Evolutionary conservation across 2,329 filamentous ascomycete genomes (phyloP), one percentile per base, ranked within the genome.

Genomic region (Fusarium scirpi): DNA sequence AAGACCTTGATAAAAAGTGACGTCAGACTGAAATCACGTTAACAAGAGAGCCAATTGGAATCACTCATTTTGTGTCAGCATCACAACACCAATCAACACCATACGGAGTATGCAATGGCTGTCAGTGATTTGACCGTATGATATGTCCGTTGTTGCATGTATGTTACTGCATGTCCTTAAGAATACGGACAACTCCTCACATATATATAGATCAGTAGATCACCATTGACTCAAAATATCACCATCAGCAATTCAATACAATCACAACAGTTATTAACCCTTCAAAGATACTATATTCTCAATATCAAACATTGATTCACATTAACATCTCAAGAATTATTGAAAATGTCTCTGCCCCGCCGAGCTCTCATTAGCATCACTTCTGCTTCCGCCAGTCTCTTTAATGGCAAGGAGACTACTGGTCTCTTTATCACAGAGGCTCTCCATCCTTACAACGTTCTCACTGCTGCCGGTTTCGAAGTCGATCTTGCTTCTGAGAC

Each of bases 301-400:
- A 61, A 16, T 18, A n/a, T n/a, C 12, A 12, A 6, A 13, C 1
- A 30, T 24, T 9, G 22, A 3, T n/a, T 8, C 12, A 12, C 10
- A 3, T 18, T 24, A 24, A 24, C 34, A 4, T 9, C 18, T 16
- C 1, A 16, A 10, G 3, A 22, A 5, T 16, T 11, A 27, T 6
- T 1, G 18, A 65, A 40, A 2, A 69, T 68, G 65, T 59, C 65
- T 44, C 53, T 40, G 24, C 32, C 59, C 40, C 60, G 61, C 9
- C 60, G 49, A 22, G 65, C 65, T n/a, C 59, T 68, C 16, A 68
- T 68, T 20, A 32, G 38, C 30, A 12, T 68, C 44, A 68, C 65
- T 9, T 68, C 65, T 4, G 65, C 65, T n/a, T 30, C 61, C 6
- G 65, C 65, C 13, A 29, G 20, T 7, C 59, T 68, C 8, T 69